Conservation (phyloP, 225 moss, liverwort and hornwort species). For the Sphagnum tenellum region DNA sequence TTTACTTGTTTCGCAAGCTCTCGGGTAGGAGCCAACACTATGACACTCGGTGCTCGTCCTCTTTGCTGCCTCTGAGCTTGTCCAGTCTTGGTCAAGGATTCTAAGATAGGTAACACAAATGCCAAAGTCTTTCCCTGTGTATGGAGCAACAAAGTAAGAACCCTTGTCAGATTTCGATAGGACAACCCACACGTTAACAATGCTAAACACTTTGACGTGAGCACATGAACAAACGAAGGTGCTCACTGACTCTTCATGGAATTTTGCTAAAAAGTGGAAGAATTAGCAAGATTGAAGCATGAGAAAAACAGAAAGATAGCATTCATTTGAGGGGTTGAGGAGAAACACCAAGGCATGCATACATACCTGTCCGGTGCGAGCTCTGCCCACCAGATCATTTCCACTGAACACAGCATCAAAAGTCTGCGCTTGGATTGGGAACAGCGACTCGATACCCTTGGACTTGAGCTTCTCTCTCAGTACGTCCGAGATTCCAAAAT, state of each 20-base stretch:
- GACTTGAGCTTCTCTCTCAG: constrained; percentile 69
- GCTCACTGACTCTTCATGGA: too few species aligned
- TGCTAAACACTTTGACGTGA: too few species aligned
- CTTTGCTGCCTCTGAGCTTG: constrained; percentile 28
- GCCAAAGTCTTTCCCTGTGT: constrained; percentile 81
- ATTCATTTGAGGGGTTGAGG: too few species aligned
- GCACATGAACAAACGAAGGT: too few species aligned
- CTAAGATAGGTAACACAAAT: constrained; percentile 85
- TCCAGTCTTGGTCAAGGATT: constrained; percentile 52
- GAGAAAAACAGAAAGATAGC: neutral
- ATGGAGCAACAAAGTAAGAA: too few species aligned
- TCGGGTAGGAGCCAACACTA: constrained; percentile 85
- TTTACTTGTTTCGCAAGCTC: constrained; percentile 79
- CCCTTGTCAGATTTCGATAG: too few species aligned
- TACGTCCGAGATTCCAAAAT: constrained; percentile 62
- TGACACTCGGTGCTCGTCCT: constrained; percentile 55
- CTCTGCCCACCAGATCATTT: constrained; percentile 84
- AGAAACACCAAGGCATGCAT: neutral
- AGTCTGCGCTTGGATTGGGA: constrained; percentile 81
- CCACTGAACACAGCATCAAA: constrained; percentile 75
- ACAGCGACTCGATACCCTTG: constrained; percentile 77
- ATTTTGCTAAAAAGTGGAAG: too few species aligned
- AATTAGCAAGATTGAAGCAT: neutral
- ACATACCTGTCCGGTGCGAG: constrained; percentile 79
- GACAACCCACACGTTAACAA: too few species aligned